phyloP scores from a whole-genome alignment of 495 filamentous ascomycete genomes.

The Apiosordaria backusii region DNA sequence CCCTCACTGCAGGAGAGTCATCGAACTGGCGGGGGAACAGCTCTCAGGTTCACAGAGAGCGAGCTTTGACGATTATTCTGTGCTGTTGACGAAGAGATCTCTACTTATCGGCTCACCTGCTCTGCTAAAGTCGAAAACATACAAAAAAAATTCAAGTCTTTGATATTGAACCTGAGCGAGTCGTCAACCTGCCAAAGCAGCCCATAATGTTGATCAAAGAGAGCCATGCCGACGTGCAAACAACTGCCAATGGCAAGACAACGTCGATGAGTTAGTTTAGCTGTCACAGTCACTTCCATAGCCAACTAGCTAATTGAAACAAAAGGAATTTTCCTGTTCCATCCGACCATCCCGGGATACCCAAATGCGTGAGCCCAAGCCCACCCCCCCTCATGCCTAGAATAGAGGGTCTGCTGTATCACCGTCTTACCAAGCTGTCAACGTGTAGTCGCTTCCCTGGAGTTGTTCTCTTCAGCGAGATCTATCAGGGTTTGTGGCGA shows the following conservation, averaged over 20 bases:
- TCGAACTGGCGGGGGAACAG: conserved; percentile 19
- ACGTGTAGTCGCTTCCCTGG: conserved; percentile 70
- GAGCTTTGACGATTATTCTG: neutral
- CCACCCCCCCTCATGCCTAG: conserved; percentile 1
- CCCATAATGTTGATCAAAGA: conserved; percentile 46
- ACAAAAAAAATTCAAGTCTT: no score
- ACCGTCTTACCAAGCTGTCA: neutral
- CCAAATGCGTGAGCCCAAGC: conserved; percentile 61
- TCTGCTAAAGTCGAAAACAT: no score
- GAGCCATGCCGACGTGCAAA: conserved; percentile 41
- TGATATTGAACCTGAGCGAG: neutral
- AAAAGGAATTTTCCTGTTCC: conserved; percentile 82
- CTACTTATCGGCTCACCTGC: no score
- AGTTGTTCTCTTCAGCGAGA: conserved; percentile 89
- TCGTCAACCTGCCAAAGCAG: neutral
- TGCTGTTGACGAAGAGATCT: no score
- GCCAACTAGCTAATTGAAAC: neutral
- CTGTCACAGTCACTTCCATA: neutral
- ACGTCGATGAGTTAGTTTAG: conserved; percentile 43
- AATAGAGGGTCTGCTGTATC: neutral
- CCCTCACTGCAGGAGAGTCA: conserved; percentile 20
- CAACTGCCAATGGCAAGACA: conserved; percentile 44
- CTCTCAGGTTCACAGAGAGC: neutral
- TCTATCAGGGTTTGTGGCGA: conserved; percentile 74
- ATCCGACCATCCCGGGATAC: conserved; percentile 78